Base-by-base conservation (phyloP, 2,329 filamentous ascomycete genomes). In the Fusarium brevicatenulatum region DNA sequence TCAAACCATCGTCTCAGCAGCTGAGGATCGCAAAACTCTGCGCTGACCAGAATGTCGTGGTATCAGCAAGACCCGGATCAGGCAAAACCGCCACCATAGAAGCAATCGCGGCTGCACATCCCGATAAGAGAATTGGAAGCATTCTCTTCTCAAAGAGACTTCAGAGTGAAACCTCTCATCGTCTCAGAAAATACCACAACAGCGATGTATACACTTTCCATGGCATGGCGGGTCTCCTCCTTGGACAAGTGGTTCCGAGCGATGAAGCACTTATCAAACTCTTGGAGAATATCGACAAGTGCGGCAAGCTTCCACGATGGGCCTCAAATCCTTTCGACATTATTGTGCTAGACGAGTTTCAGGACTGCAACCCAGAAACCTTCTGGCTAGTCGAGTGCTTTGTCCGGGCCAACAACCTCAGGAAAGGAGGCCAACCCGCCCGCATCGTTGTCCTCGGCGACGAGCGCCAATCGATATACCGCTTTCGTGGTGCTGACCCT, bases 81-180 rank as follows among this genome's bases (percentile, higher is more conserved):
- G 80, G 80, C 3, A 81, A 81, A 56, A 79, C 79, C 12, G 75
- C 79, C 1, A 81, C 77, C 4, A 77, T 79, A 21, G 75, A 80
- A 63, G 76, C 76, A 4, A 79, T 81, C 58, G 72, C 77, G 8
- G 71, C 66, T 13, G 76, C 76, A 1, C 55, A 80, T 28, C 71
- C 70, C 4, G 59, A 71, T 39, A 57, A 71, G 23, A 57, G 63
- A 28, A 68, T 77, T 21, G 71, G 62, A 12, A 62, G 79, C 12
- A n/a, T 80, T 34, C 77, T 77, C 12, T 80, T 78, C 60, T 79
- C 75, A 2, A 79, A 76, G 42, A 70, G 74, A n/a, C 70, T 80
- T 23, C 74, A 74, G 34, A 46, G 66, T 16, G 78, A 79, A 53
- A 80, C 78, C 2, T 63, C 66, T 25, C 60, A 28, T 21, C 75